Conservation (phyloP, 306 rosid species). For the Betula pendula region DNA sequence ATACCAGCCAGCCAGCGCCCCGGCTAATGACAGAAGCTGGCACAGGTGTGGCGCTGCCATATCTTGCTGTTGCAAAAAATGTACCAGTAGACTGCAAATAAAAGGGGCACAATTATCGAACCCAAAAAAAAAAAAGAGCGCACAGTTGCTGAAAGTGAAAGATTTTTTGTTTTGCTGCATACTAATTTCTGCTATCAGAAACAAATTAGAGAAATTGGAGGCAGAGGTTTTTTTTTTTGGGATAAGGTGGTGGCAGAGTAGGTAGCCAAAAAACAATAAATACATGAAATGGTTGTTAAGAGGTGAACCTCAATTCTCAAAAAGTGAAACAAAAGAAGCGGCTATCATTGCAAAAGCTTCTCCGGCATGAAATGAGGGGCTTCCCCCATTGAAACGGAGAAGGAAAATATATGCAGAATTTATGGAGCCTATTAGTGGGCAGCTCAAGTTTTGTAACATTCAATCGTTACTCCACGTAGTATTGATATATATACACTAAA, state of each 20-base stretch:
- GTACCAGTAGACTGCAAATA: slow-evolving; percentile 71
- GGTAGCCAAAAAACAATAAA: not conserved
- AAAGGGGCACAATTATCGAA: slow-evolving; percentile 2
- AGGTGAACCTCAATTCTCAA: slow-evolving; percentile 72
- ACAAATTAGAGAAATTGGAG: not conserved
- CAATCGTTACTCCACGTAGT: no score
- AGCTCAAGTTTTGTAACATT: no score
- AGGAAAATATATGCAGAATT: no score
- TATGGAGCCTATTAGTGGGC: no score
- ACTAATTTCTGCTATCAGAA: not conserved
- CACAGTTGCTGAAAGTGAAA: no score
- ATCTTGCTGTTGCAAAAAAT: slow-evolving; percentile 72
- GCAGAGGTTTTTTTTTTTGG: not conserved
- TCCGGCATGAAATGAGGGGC: slow-evolving; percentile 70
- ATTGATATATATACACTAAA: no score
- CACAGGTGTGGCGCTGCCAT: slow-evolving; percentile 83
- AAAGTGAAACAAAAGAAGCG: slow-evolving; percentile 76
- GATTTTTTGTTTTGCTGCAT: no score
- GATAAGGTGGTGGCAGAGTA: not conserved
- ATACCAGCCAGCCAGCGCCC: slow-evolving; percentile 82
- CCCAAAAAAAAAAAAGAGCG: no score
- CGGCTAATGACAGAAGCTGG: slow-evolving; percentile 80
- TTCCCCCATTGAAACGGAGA: slow-evolving; percentile 91
- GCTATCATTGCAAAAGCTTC: slow-evolving; percentile 87
- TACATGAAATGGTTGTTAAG: not conserved